Base-by-base conservation (phyloP, 805 yeast genomes). In the Tetrapisispora iriomotensis region DNA sequence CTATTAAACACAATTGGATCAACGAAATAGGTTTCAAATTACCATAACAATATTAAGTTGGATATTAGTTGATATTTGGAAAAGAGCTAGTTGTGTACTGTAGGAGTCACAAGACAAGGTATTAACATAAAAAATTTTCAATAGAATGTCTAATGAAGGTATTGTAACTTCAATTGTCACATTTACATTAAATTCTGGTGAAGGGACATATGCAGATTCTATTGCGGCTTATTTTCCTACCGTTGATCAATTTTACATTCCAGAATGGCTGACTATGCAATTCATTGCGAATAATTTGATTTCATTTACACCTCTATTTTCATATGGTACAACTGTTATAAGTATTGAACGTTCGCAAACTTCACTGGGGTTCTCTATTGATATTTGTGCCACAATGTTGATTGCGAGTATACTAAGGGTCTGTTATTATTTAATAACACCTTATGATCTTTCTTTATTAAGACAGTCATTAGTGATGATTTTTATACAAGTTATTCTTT, bases 361-460 rank as follows among this genome's bases (percentile, higher is more conserved):
- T 0, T 73, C 90, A 1, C 67, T 74, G 18, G 96, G 96, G 18
- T 86, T 87, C 54, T 82, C 94, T 5, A 67, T 86, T n/a, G 96
- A 88, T 60, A 83, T 88, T 9, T 88, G 96, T 61, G 88, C 86
- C 6, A 84, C 95, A 6, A 86, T 88, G 95, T 57, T 87, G 45
- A 68, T 85, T 46, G 79, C 95, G 1, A 73, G 86, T 30, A 73
- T 77, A 5, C 62, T 86, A 34, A 68, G 94, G 47, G 78, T 87
- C 21, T 75, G 77, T 40, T 87, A 84, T 64, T 88, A 81, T 64
- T 58, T 81, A 45, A 78, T 84, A 36, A 73, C 79, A 34, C 95
- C 95, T 0, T 87, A 79, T 55, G 96, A 87, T 56, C 59, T 73
- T n/a, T 74, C 94, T 2, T 61, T 87, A 30, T 65, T 87, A 31